A percentile compares a stretch with the other conserved stretches of the same genome.
Evolutionary conservation across 73 alveolate species (phyloP).

Genomic region (Paramecium bursaria): DNA sequence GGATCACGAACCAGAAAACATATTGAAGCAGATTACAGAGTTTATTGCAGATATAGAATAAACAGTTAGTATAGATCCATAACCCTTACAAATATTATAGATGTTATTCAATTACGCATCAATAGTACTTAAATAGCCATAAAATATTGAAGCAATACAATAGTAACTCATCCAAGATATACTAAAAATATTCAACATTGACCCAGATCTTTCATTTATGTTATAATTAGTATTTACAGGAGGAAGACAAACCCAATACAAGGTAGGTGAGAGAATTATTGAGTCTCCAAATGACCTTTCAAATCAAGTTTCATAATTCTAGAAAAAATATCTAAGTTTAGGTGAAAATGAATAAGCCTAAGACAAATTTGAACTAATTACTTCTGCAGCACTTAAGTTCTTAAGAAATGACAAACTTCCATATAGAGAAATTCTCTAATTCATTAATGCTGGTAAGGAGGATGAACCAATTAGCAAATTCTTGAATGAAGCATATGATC

Average conservation of each 20-base stretch:
- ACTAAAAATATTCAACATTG: conserved; percentile 10
- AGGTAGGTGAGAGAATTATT: neutral
- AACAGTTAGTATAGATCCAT: conserved; percentile 1
- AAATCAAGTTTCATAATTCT: neutral
- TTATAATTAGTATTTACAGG: conserved; percentile 1
- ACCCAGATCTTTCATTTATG: conserved; percentile 10
- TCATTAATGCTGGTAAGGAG: neutral
- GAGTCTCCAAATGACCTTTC: conserved; percentile 19
- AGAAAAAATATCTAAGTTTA: neutral
- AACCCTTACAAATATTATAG: conserved; percentile 19
- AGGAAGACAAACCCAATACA: neutral
- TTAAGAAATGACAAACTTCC: conserved; percentile 33
- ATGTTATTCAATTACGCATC: conserved; percentile 31
- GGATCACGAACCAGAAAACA: conserved; percentile 21
- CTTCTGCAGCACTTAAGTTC: neutral
- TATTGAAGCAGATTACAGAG: neutral
- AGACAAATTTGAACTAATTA: conserved; percentile 20
- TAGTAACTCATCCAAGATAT: neutral
- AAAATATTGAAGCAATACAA: conserved; percentile 1
- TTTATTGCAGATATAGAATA: conserved; percentile 13
- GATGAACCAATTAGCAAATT: conserved; percentile 11
- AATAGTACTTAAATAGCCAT: conserved; percentile 4
- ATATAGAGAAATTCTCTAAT: neutral
- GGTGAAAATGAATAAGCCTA: neutral
- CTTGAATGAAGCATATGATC: neutral